phyloP scores from a whole-genome alignment of 345 rosid species.

The Euphorbia tirucalli region DNA sequence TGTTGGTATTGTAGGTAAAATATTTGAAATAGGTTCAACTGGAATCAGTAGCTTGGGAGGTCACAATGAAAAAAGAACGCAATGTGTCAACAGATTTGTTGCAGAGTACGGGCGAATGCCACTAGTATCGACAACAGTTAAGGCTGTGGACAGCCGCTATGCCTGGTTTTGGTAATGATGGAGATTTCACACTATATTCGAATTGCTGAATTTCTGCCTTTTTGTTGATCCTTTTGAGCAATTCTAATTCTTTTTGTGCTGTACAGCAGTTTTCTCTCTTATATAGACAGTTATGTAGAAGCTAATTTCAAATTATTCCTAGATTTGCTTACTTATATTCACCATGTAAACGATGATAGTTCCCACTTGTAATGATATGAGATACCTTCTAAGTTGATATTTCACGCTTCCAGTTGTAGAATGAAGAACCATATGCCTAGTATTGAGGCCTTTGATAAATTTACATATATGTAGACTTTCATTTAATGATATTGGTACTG shows the following conservation, averaged over 20 bases:
- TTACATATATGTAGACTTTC: not conserved
- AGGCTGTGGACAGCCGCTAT: slow-evolving; percentile 68
- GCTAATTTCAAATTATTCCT: not conserved
- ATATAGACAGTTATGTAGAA: not conserved
- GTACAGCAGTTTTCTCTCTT: slow-evolving; percentile 23
- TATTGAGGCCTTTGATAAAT: too few relatives aligned
- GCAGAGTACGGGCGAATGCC: slow-evolving; percentile 86
- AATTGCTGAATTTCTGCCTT: slow-evolving; percentile 14
- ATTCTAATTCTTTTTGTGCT: slow-evolving; percentile 24
- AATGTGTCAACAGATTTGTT: slow-evolving; percentile 73
- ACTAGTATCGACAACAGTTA: slow-evolving; percentile 60
- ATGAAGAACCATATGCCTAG: not conserved
- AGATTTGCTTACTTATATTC: slow-evolving; percentile 17
- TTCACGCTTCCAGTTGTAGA: not conserved
- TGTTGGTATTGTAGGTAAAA: slow-evolving; percentile 53
- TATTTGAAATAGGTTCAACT: slow-evolving; percentile 90
- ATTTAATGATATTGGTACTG: not conserved
- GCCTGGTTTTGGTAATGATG: slow-evolving; percentile 80
- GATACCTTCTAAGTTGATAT: too few relatives aligned
- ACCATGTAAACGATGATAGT: slow-evolving; percentile 9
- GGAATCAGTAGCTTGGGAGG: slow-evolving; percentile 97
- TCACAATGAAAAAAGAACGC: slow-evolving; percentile 69
- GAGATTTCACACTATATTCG: not conserved
- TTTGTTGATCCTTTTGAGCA: slow-evolving; percentile 16
- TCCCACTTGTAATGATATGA: slow-evolving; percentile 1